phyloP scores from a whole-genome alignment of 164 flowering plant species.

The Aristolochia fimbriata region DNA sequence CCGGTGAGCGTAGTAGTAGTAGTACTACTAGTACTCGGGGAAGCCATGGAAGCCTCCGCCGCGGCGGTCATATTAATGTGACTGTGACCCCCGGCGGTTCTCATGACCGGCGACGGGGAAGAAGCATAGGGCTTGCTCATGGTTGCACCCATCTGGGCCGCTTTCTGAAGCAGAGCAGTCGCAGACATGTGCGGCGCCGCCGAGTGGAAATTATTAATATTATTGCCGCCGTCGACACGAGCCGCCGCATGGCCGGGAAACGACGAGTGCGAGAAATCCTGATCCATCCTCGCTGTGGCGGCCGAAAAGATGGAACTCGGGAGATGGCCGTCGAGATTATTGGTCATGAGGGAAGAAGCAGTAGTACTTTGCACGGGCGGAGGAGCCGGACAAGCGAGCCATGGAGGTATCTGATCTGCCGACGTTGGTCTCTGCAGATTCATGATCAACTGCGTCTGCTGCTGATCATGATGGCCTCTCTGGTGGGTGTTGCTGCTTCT shows the following conservation, averaged over 20 bases:
- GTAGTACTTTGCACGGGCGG: too few relatives aligned
- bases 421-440: slow-evolving; percentile 29
- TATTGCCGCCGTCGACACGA: too few relatives aligned
- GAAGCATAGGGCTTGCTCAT: slow-evolving; percentile 26
- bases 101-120: slow-evolving; percentile 13
- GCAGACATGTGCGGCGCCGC: slow-evolving; percentile 75
- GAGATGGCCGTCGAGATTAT: too few relatives aligned
- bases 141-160: slow-evolving; percentile 88
- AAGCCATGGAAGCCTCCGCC: slow-evolving; percentile 1
- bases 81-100: slow-evolving; percentile 26
- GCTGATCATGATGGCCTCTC: too few relatives aligned
- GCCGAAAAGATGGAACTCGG: slow-evolving; percentile 24
- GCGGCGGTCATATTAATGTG: slow-evolving; percentile 27
- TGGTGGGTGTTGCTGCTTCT: slow-evolving; percentile 13
- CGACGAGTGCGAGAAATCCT: slow-evolving; percentile 18
- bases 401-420: slow-evolving; percentile 36
- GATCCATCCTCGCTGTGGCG: slow-evolving; percentile 20
- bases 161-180: slow-evolving; percentile 88
- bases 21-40: too few relatives aligned
- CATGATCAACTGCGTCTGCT: too few relatives aligned
- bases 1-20: too few relatives aligned
- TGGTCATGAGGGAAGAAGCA: too few relatives aligned
- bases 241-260: too few relatives aligned
- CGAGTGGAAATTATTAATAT: slow-evolving; percentile 18
- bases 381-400: slow-evolving; percentile 44